These are phyloP conservation scores for Ajuga chamaepitys DNA, from an alignment of 257 asterid species.

Conservation along the genomic window DNA sequence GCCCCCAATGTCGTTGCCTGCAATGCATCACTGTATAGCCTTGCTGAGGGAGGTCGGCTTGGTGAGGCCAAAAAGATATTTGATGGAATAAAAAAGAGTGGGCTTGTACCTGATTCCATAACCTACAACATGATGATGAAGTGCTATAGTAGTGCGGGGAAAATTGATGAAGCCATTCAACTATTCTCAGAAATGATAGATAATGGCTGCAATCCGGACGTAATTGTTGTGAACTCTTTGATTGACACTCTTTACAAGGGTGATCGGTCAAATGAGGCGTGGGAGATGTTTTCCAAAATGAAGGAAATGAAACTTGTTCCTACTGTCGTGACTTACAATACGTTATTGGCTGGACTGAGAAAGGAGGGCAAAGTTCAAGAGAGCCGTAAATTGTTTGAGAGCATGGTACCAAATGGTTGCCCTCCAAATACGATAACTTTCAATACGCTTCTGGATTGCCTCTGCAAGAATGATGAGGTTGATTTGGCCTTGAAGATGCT, in stretches of 20 bases:
- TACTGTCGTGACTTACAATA: slow-evolving; percentile 92
- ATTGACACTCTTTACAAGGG: slow-evolving; percentile 84
- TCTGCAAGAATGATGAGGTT: slow-evolving; percentile 76
- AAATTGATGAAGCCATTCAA: slow-evolving; percentile 71
- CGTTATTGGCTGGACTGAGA: slow-evolving; percentile 79
- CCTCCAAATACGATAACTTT: slow-evolving; percentile 78
- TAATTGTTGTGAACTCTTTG: slow-evolving; percentile 71
- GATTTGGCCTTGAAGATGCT: slow-evolving; percentile 61
- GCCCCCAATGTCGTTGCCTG: slow-evolving; percentile 78
- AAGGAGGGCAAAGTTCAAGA: slow-evolving; percentile 75
- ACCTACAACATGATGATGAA: slow-evolving; percentile 93
- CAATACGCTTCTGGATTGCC: slow-evolving; percentile 78
- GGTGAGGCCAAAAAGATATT: slow-evolving; percentile 71
- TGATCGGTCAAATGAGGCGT: slow-evolving; percentile 70
- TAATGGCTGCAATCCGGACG: slow-evolving; percentile 63
- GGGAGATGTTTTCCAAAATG: slow-evolving; percentile 69
- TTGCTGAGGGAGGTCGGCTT: slow-evolving; percentile 70
- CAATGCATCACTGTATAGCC: slow-evolving; percentile 75
- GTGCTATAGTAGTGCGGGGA: slow-evolving; percentile 68
- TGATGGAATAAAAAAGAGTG: slow-evolving; percentile 61
- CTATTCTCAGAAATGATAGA: slow-evolving; percentile 66
- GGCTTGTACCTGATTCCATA: slow-evolving; percentile 80
- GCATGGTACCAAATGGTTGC: slow-evolving; percentile 61
- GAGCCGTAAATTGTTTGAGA: slow-evolving; percentile 55
- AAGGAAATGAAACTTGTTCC: slow-evolving; percentile 73